These are phyloP conservation scores for Omphalotus olearius DNA, from an alignment of 1,284 basidiomycete species.

Conservation along the genomic window DNA sequence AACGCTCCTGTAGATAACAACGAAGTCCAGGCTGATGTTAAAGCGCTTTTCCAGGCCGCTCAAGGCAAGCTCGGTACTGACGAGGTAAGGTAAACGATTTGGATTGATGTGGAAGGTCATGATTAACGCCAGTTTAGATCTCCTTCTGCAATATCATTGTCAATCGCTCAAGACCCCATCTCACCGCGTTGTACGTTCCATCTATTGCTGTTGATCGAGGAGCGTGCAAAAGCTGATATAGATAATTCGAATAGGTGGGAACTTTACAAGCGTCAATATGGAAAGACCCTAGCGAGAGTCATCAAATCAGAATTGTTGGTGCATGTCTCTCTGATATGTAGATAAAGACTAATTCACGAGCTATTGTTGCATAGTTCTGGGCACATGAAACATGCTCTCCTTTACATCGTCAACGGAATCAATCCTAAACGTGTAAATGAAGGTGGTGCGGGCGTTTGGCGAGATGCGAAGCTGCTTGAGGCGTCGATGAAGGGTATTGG, in stretches of 20 bases:
- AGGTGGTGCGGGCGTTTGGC: constrained; percentile 28
- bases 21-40: constrained; percentile 29
- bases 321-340: too few species aligned
- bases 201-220: too few species aligned
- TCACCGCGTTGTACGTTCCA: constrained; percentile 30
- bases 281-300: constrained; percentile 30
- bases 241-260: constrained; percentile 20
- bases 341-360: too few species aligned
- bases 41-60: constrained; percentile 29
- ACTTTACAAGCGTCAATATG: constrained; percentile 26
- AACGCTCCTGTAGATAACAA: constrained; percentile 22
- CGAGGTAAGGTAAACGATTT: constrained; percentile 23
- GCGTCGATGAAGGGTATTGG: constrained; percentile 37
- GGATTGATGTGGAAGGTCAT: neutral
- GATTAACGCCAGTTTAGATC: constrained; percentile 13
- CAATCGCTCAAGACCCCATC: constrained; percentile 31
- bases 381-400: constrained; percentile 27
- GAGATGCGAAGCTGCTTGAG: constrained; percentile 36
- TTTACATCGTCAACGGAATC: constrained; percentile 34
- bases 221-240: neutral
- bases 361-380: too few species aligned
- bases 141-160: constrained; percentile 26
- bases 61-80: constrained; percentile 29
- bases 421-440: constrained; percentile 29
- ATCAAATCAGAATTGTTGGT: constrained; percentile 36